phyloP scores from a whole-genome alignment of 129 eudicot genomes.

The Artemisia argyi region DNA sequence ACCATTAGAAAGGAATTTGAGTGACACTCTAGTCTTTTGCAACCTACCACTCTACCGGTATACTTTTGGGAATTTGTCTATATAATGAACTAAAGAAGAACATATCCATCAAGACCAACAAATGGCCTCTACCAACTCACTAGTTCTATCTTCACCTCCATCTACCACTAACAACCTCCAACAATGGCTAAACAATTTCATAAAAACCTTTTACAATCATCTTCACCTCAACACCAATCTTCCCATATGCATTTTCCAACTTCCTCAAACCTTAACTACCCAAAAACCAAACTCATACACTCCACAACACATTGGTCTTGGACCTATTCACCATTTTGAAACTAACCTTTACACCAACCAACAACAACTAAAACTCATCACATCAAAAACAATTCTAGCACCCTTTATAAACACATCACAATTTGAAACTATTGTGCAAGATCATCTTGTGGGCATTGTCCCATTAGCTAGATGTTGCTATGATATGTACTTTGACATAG shows the following conservation, averaged over 20 bases:
- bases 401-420: slow-evolving; percentile 1
- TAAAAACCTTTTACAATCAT: slow-evolving; percentile 8
- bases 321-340: slow-evolving; percentile 36
- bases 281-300: slow-evolving; percentile 22
- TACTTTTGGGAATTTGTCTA: too few species aligned
- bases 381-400: slow-evolving; percentile 14
- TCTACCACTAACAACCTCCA: slow-evolving; percentile 25
- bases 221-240: slow-evolving; percentile 12
- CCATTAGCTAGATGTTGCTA: slow-evolving; percentile 27
- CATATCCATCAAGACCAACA: background rate
- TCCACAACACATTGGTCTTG: slow-evolving; percentile 26
- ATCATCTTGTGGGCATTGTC: background rate
- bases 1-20: too few species aligned
- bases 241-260: slow-evolving; percentile 23
- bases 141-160: slow-evolving; percentile 13
- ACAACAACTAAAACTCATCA: slow-evolving; percentile 25
- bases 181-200: slow-evolving; percentile 18
- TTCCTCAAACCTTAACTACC: slow-evolving; percentile 25
- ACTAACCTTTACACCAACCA: slow-evolving; percentile 23
- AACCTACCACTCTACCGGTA: too few species aligned
- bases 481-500: slow-evolving; percentile 27
- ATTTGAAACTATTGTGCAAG: background rate
- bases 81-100: background rate
- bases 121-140: slow-evolving; percentile 17
- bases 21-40: too few species aligned